Base-by-base conservation (phyloP, 768 basidiomycete genomes). In the Leucocoprinus leucothites region DNA sequence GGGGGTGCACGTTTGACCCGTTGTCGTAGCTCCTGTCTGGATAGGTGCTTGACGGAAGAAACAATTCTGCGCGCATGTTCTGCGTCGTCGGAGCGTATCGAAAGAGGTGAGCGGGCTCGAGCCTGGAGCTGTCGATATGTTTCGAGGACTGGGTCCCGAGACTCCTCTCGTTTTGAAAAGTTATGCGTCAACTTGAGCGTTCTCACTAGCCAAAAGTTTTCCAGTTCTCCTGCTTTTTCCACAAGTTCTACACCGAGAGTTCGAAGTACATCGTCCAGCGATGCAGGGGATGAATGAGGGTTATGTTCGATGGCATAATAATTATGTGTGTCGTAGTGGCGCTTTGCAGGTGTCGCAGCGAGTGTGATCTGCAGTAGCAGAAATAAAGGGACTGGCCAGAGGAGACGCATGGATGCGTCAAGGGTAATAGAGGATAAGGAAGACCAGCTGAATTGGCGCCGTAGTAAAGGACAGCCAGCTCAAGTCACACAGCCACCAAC, bases 281-380 rank as follows among this genome's bases (percentile, higher is more conserved):
- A 78, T 58, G 74, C 72, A 55, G 61, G 57, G 41, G 63, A 52
- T 43, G 58, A 35, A 5, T 65, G 62, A 43, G 89, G 82, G 61
- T 78, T 69, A 63, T 89, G 83, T 61, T 86, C 84, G 25, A 92
- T 64, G 51, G 87, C 81, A 74, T 95, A 98, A 74, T 99, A 98
- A 62, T 87, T 77, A 69, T 90, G 84, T 13, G 81, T 79, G 57
- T 75, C 65, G 61, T 91, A 86, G 38, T 71, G 72, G 24, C 79
- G 80, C 59, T 74, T 80, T 50, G 74, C 68, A n/a, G 79, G 81
- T 22, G 65, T 57, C 11, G 52, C 43, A 19, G 72, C 66, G 38
- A 74, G 73, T 52, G 41, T 25, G 9, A 18, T 14, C 24, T 56
- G 54, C 26, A 48, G 41, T 13, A 56, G 58, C n/a, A 53, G 44